Evolutionary conservation across 495 filamentous ascomycete genomes (phyloP).

Genomic region (Hypoxylon perforatum): DNA sequence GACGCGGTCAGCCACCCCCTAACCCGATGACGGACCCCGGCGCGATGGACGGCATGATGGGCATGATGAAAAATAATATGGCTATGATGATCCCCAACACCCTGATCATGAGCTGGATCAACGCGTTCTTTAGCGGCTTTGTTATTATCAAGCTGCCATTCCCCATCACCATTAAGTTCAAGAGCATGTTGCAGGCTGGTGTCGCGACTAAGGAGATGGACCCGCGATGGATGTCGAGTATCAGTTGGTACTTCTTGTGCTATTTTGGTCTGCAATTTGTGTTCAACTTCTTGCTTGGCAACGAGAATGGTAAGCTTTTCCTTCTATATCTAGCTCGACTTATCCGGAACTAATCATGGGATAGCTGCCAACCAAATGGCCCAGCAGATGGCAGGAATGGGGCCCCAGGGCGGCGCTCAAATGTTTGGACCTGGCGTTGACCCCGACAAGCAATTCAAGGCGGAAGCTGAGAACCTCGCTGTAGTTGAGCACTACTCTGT

Average conservation of each 20-base stretch:
- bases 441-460: constrained; percentile 90
- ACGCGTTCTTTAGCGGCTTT: constrained; percentile 97
- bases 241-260: constrained; percentile 98
- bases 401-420: constrained; percentile 67
- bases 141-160: constrained; percentile 99
- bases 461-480: constrained; percentile 93
- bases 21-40: constrained; percentile 98
- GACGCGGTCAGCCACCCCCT: constrained; percentile 83
- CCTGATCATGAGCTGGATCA: constrained; percentile 99
- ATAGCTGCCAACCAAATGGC: constrained; percentile 93
- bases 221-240: constrained; percentile 95
- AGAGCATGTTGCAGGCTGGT: constrained; percentile 97
- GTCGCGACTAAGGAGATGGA: constrained; percentile 96
- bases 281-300: constrained; percentile 96
- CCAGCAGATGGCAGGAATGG: constrained; percentile 89
- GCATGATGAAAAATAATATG: constrained; percentile 99
- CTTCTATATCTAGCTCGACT: background rate
- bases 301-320: constrained; percentile 82
- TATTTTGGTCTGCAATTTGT: constrained; percentile 96
- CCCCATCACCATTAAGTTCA: constrained; percentile 97
- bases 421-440: constrained; percentile 96
- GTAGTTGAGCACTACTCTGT: constrained; percentile 94
- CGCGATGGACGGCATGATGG: constrained; percentile 99
- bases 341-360: constrained; percentile 21
- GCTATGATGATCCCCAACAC: constrained; percentile 99